Conservation (phyloP, 345 rosid genomes). For the Triadica sebifera region DNA sequence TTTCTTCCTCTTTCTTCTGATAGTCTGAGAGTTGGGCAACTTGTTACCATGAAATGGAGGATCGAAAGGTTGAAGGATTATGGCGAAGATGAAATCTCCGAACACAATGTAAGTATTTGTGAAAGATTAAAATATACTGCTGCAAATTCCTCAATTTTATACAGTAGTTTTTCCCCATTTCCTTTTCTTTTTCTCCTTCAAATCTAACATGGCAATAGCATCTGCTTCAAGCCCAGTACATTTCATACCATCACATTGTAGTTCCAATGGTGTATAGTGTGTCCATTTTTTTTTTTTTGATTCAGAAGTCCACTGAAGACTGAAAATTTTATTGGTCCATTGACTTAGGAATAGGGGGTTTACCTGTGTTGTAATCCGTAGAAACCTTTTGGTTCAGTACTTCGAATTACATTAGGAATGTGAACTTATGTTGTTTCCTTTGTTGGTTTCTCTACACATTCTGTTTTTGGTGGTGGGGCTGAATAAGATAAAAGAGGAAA, state of each 20-base stretch:
- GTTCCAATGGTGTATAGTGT: not conserved
- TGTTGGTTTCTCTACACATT: not conserved
- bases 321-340: not conserved
- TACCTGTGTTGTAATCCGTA: no score
- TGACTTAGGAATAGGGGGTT: not conserved
- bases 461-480: not conserved
- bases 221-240: not conserved
- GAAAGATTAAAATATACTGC: not conserved
- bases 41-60: conserved; percentile 81
- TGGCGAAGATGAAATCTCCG: conserved; percentile 38
- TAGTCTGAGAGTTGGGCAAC: conserved; percentile 88
- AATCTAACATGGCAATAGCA: not conserved
- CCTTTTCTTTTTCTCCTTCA: not conserved
- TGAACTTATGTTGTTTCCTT: not conserved
- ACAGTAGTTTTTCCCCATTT: not conserved
- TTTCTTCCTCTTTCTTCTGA: conserved; percentile 79
- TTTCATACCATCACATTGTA: not conserved
- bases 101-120: conserved; percentile 46
- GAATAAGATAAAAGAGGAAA: not conserved
- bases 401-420: not conserved
- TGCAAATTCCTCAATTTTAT: not conserved
- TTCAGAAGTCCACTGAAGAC: not conserved
- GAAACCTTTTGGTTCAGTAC: not conserved
- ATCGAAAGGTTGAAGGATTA: conserved; percentile 77
- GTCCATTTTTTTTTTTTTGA: not conserved